Conservation (phyloP, 148 eudicot genomes). For the Spergularia bocconei region DNA sequence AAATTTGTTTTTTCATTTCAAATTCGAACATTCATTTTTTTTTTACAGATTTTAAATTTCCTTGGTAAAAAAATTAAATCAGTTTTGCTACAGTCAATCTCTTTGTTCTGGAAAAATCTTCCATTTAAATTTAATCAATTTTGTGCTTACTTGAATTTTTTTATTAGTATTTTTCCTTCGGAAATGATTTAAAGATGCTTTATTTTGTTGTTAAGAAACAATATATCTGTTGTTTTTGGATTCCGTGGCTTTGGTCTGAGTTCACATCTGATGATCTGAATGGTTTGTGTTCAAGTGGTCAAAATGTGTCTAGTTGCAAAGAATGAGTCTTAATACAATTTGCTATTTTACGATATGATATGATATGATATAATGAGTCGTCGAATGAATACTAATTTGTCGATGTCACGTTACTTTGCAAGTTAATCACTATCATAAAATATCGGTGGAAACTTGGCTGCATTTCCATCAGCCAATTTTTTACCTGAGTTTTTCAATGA, state of each 20-base stretch:
- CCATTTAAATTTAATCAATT: too few species aligned
- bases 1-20: background rate
- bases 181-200: background rate
- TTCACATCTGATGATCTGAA: too few species aligned
- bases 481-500: background rate
- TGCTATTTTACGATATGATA: too few species aligned
- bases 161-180: background rate
- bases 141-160: background rate
- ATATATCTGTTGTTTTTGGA: background rate
- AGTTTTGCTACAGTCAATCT: too few species aligned
- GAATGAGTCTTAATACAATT: too few species aligned
- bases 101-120: too few species aligned
- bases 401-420: background rate
- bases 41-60: too few species aligned
- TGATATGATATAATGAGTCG: background rate
- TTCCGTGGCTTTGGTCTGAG: background rate
- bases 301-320: too few species aligned
- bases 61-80: too few species aligned
- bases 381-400: background rate
- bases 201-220: background rate
- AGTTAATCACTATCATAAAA: background rate
- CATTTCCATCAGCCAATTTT: slow-evolving; percentile 21
- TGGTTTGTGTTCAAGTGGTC: too few species aligned
- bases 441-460: slow-evolving; percentile 1
- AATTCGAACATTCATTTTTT: background rate